Evolutionary conservation across 2,329 filamentous ascomycete genomes (phyloP), one percentile per base, ranked within the genome.

Genomic region (Penicillium sp.): DNA sequence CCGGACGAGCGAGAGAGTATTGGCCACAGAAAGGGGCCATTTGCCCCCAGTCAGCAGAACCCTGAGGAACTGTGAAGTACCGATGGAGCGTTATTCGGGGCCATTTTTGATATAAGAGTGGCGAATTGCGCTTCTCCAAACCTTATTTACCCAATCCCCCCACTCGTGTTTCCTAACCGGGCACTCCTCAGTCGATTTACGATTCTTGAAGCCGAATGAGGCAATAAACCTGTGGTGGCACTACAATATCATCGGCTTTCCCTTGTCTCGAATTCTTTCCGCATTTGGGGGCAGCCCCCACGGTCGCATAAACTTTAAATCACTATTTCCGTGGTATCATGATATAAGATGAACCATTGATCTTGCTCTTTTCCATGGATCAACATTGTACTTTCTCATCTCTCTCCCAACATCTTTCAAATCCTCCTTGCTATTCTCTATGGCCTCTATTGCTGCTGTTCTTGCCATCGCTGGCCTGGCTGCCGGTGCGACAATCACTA

Each of bases 401-500:
- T 9, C 3, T 40, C 8, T 15, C 29, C 29, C 4, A n/a, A n/a
- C n/a, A n/a, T 33, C 29, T 15, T 15, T 33, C 8, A 8, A 40
- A 22, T 2, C 31, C 15, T 31, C 27, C 12, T 31, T 9, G 6
- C 31, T 14, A 15, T 35, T 35, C 9, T 20, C 8, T 3, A 40
- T 40, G 37, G 37, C 18, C 18, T 46, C 25, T 7, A 42, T 49
- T 22, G 47, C 47, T 40, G 20, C 47, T n/a, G 35, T 49, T 20
- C 15, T 27, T 49, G 33, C 47, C n/a, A 15, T 46, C 43, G 43
- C 51, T 49, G 44, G 51, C 56, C 49, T 64, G 50, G 64, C 59
- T 31, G 51, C 48, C 25, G 69, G 68, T 43, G 65, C 69, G 51
- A 56, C 61, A 15, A 62, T 64, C 47, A 70, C 68, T 14, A 60